Conservation (phyloP, 306 rosid genomes). For the Malus sieversii region DNA sequence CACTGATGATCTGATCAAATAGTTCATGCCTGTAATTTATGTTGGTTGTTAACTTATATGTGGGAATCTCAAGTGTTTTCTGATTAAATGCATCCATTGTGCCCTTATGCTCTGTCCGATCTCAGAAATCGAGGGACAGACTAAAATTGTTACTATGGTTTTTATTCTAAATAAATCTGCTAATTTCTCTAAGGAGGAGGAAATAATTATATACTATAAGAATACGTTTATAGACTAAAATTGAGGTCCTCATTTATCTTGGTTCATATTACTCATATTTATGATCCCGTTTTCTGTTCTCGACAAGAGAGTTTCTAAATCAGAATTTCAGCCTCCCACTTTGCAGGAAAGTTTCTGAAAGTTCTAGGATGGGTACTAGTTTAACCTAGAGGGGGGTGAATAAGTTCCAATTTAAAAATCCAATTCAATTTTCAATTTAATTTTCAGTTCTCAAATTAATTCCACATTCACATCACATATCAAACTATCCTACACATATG, state of each 20-base stretch:
- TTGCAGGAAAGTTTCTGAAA: slow-evolving; percentile 12
- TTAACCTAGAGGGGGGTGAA: too few relatives aligned
- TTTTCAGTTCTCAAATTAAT: too few relatives aligned
- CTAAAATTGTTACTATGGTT: neutral
- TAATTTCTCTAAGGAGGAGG: neutral
- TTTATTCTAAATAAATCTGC: too few relatives aligned
- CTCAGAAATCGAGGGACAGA: neutral
- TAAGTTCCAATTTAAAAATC: too few relatives aligned
- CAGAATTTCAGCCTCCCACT: slow-evolving; percentile 62
- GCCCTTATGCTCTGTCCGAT: neutral
- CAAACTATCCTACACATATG: too few relatives aligned
- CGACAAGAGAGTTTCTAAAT: slow-evolving; percentile 58
- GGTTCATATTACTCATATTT: neutral
- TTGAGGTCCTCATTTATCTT: neutral
- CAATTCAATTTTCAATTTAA: too few relatives aligned
- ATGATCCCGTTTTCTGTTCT: slow-evolving; percentile 1
- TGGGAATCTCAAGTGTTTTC: neutral
- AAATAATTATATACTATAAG: neutral
- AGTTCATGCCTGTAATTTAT: slow-evolving; percentile 8
- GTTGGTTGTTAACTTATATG: neutral
- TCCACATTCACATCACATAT: too few relatives aligned
- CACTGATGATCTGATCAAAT: neutral
- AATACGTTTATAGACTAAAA: neutral
- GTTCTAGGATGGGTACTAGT: too few relatives aligned
- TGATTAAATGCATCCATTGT: neutral